Conservation (phyloP, 1,284 basidiomycete genomes). For the Pseudozyma pruni region DNA sequence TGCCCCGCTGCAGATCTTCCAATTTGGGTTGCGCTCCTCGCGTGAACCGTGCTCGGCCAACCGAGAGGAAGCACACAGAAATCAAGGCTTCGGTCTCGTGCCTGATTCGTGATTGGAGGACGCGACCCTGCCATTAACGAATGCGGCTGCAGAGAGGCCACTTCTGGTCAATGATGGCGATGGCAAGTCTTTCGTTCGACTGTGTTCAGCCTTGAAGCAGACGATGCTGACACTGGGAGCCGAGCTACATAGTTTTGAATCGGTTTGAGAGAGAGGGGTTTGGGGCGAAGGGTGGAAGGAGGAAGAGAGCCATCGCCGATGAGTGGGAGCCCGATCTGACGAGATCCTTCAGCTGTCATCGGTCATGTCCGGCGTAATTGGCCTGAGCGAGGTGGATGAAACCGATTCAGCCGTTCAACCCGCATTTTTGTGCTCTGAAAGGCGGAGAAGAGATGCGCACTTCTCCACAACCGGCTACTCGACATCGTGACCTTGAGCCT, state of each 20-base stretch:
- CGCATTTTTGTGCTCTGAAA: slow-evolving; percentile 20
- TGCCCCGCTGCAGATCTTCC: slow-evolving; percentile 6
- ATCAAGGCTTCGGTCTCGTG: slow-evolving; percentile 6
- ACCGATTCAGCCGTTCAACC: slow-evolving; percentile 34
- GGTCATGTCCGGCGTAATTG: slow-evolving; percentile 42
- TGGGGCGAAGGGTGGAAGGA: too few species aligned
- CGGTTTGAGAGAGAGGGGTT: too few species aligned
- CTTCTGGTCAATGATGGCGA: too few species aligned
- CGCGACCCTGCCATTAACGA: slow-evolving; percentile 11
- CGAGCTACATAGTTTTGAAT: too few species aligned
- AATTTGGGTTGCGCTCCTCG: neutral
- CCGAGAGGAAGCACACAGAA: neutral
- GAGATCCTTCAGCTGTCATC: too few species aligned
- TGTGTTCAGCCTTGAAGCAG: too few species aligned
- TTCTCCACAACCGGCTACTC: slow-evolving; percentile 33
- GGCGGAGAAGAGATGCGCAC: slow-evolving; percentile 17
- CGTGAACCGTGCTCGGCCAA: slow-evolving; percentile 10
- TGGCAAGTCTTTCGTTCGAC: too few species aligned
- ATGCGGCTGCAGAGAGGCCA: too few species aligned
- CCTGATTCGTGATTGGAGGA: slow-evolving; percentile 37
- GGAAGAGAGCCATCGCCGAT: too few species aligned
- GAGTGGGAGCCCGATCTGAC: neutral
- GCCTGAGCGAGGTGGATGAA: slow-evolving; percentile 12
- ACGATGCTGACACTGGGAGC: too few species aligned
- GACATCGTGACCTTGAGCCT: neutral